Conservation (phyloP, 768 basidiomycete genomes). For the Leccinum truebloodii region DNA sequence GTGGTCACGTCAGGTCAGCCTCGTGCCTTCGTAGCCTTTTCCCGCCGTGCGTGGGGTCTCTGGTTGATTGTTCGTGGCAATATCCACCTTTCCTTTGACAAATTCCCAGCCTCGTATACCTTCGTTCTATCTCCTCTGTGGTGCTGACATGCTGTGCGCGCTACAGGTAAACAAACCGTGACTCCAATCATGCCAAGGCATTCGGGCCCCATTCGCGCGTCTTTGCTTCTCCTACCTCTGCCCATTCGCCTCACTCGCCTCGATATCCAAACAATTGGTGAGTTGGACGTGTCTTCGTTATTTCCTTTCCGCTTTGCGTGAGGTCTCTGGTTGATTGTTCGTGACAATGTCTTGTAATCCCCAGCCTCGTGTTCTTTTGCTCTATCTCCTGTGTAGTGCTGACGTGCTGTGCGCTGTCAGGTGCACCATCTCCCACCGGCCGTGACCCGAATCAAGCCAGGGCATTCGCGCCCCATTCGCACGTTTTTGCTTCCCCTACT, state of each 20-base stretch:
- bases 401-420: too few relatives aligned
- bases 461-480: too few relatives aligned
- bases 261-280: not conserved
- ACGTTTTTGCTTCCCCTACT: too few relatives aligned
- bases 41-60: not conserved
- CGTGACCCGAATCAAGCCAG: too few relatives aligned
- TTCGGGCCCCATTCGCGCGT: slow-evolving; percentile 7
- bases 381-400: too few relatives aligned
- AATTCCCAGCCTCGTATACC: not conserved
- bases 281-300: too few relatives aligned
- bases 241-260: slow-evolving; percentile 2
- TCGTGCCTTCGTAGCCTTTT: not conserved
- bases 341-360: too few relatives aligned
- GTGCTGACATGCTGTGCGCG: slow-evolving; percentile 9
- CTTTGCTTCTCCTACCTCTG: slow-evolving; percentile 3
- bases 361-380: too few relatives aligned
- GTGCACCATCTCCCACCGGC: too few relatives aligned
- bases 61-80: slow-evolving; percentile 5
- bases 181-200: slow-evolving; percentile 9
- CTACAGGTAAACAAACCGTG: slow-evolving; percentile 5
- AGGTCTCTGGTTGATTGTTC: too few relatives aligned
- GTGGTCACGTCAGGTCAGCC: slow-evolving; percentile 9
- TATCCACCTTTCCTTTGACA: not conserved
- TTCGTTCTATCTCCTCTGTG: not conserved
- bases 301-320: too few relatives aligned